Base-by-base conservation (phyloP, 768 basidiomycete species). In the Suillus ampliporus region DNA sequence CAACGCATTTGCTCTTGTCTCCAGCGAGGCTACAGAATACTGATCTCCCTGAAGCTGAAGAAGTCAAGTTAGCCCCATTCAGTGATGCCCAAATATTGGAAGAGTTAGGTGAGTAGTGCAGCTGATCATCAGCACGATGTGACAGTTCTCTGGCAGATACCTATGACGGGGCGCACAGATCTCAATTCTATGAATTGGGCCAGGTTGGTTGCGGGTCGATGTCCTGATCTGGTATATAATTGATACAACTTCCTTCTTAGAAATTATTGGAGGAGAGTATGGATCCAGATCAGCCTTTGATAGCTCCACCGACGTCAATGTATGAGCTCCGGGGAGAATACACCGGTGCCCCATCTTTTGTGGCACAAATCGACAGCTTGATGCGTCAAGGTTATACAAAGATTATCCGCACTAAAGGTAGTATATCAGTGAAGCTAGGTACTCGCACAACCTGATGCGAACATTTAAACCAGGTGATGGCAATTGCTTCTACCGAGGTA, bases 401-500 rank as follows among this genome's bases (percentile, higher is more conserved):
- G 13, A 80, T 97, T 47, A 83, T 93, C 69, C 80, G 93, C 59
- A 86, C 90, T 0, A 83, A 88, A 76, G 94, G 95, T 78, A 77
- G 57, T 80, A 78, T 67, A 59, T 71, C 38, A 53, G 43, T 57
- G 47, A 46, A 46, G 28, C 23, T 26, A 28, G 8, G 35, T 34
- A 50, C 48, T 26, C 40, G 21, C n/a, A 23, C 58, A 21, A 52
- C 51, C 37, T 61, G 31, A 58, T 46, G 62, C 38, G 21, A 10
- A 53, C 5, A n/a, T 56, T 44, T 43, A 46, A 11, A 54, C 57
- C 48, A 87, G 93, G 95, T 34, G 95, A 92, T 67, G 94, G 95
- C 0, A 92, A 92, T 73, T 97, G 95, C 72, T 97, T 96, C 75
- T 97, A 96, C 74, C 83, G 95, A 82, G 89, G 92, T 92, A 72